A percentile compares a stretch with the other conserved stretches of the same genome.
Conservation (phyloP, 2,329 filamentous ascomycete genomes). For the Exserohilum rostratum region DNA sequence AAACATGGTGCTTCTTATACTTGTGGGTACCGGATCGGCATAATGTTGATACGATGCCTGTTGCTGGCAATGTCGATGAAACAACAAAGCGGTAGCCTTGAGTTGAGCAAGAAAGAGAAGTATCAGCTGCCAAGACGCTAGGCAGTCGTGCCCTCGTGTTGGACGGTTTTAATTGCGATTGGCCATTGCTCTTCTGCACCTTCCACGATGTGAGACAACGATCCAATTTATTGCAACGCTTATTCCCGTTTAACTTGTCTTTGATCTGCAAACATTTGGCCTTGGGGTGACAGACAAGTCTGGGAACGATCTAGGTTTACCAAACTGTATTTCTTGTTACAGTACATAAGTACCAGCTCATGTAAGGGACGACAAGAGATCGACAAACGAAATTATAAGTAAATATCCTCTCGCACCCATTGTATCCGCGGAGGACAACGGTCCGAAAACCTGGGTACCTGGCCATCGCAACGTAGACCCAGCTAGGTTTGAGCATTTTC, state of each 20-base stretch:
- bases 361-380: background rate
- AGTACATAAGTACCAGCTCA: no score
- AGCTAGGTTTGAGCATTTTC: no score
- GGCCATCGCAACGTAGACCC: no score
- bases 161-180: background rate
- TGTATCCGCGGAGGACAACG: background rate
- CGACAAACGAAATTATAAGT: background rate
- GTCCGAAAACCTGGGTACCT: no score
- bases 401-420: background rate
- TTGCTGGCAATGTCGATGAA: slow-evolving; percentile 5
- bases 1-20: background rate
- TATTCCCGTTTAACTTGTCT: background rate
- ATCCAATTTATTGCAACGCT: no score
- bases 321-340: background rate
- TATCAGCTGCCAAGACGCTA: slow-evolving; percentile 11
- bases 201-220: background rate
- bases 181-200: background rate
- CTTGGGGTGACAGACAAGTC: background rate
- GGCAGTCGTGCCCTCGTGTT: slow-evolving; percentile 9
- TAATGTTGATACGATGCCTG: background rate
- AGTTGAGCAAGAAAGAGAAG: background rate
- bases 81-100: slow-evolving; percentile 6
- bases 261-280: background rate
- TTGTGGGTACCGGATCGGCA: background rate
- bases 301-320: background rate